phyloP scores from a whole-genome alignment of 768 basidiomycete genomes.

The Russula sp. region DNA sequence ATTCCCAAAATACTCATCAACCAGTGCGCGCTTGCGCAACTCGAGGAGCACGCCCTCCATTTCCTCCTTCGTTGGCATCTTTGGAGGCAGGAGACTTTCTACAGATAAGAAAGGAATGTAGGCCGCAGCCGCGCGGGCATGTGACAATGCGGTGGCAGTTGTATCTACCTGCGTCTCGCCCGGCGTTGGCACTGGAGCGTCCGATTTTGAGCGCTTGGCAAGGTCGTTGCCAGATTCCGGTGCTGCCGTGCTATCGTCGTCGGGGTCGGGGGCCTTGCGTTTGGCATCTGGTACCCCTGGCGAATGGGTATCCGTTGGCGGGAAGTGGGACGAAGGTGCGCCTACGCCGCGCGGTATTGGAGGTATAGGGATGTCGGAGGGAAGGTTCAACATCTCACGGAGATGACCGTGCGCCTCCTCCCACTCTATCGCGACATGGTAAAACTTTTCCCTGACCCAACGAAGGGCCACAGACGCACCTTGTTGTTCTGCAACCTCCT shows the following conservation, averaged over 20 bases:
- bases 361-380: constrained; percentile 42
- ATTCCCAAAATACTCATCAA: constrained; percentile 71
- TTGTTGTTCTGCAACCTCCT: constrained; percentile 62
- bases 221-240: constrained; percentile 27
- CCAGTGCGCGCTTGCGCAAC: constrained; percentile 71
- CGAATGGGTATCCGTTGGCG: constrained; percentile 22
- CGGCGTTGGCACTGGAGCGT: constrained; percentile 15
- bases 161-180: constrained; percentile 14
- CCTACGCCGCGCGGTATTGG: constrained; percentile 38
- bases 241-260: constrained; percentile 35
- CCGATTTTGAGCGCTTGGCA: constrained; percentile 29
- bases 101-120: constrained; percentile 70
- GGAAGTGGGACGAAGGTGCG: constrained; percentile 23
- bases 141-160: constrained; percentile 27
- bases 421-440: not conserved
- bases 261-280: constrained; percentile 46
- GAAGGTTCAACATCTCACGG: constrained; percentile 14
- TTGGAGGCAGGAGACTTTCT: constrained; percentile 67
- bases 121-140: constrained; percentile 54
- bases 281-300: constrained; percentile 34
- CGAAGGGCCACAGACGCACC: constrained; percentile 34
- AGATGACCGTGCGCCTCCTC: constrained; percentile 8
- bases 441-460: not conserved
- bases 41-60: constrained; percentile 72
- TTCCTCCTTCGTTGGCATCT: constrained; percentile 65